Evolutionary conservation across 768 basidiomycete species (phyloP).

Genomic region (Amanita rubescens): DNA sequence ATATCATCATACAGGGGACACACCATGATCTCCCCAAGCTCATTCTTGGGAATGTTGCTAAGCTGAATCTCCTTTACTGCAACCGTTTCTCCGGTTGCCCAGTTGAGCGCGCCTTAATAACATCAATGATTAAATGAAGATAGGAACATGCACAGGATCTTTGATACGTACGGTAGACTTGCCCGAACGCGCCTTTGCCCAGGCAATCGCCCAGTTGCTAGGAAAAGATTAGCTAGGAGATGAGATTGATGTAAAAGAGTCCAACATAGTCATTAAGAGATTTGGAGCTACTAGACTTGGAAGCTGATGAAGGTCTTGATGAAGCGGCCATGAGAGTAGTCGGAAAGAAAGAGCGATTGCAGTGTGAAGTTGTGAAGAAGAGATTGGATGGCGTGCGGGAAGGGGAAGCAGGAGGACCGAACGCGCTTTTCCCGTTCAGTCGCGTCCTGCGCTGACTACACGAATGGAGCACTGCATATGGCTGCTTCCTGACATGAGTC

Average conservation of each 20-base stretch:
- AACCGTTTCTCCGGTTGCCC: constrained; percentile 96
- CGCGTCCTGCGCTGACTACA: constrained; percentile 41
- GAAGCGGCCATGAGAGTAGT: constrained; percentile 29
- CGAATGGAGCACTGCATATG: constrained; percentile 25
- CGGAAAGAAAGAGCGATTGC: neutral
- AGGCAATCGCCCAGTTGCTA: constrained; percentile 95
- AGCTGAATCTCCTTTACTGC: constrained; percentile 98
- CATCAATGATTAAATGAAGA: constrained; percentile 7
- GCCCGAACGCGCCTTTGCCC: constrained; percentile 96
- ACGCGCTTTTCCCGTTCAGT: constrained; percentile 27
- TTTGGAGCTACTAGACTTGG: constrained; percentile 38
- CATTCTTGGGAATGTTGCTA: constrained; percentile 86
- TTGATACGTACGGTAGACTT: constrained; percentile 79
- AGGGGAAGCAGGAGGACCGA: constrained; percentile 4
- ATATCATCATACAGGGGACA: constrained; percentile 15
- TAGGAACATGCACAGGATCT: neutral
- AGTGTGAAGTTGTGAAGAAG: constrained; percentile 1
- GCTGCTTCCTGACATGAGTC: constrained; percentile 14
- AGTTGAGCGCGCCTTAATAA: constrained; percentile 72
- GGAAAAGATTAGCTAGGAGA: constrained; percentile 7
- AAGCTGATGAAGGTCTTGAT: constrained; percentile 30
- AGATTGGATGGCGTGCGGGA: constrained; percentile 7
- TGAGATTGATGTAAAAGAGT: constrained; percentile 5
- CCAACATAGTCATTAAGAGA: constrained; percentile 61
- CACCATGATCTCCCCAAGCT: constrained; percentile 97